Percentiles rank a stretch among this genome's conserved stretches.
Evolutionary conservation across 495 filamentous ascomycete species (phyloP).

Genomic region (Elasticomyces elasticus): DNA sequence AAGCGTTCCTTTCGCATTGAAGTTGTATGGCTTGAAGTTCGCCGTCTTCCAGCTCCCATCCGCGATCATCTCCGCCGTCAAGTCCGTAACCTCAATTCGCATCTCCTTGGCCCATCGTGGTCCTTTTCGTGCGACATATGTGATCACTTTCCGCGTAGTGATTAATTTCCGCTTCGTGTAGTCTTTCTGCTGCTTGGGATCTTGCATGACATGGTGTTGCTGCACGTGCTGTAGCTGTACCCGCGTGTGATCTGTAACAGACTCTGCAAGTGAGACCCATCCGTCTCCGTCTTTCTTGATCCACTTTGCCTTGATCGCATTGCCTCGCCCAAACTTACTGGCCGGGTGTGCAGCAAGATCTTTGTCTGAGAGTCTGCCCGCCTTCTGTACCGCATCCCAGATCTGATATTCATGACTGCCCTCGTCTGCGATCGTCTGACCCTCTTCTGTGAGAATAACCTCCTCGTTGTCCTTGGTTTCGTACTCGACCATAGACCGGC

Average conservation of each 20-base stretch:
- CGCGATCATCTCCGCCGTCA: slow-evolving; percentile 86
- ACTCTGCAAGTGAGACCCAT: slow-evolving; percentile 26
- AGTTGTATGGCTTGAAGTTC: slow-evolving; percentile 94
- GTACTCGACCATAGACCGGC: slow-evolving; percentile 77
- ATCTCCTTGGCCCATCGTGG: slow-evolving; percentile 77
- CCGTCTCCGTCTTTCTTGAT: slow-evolving; percentile 63
- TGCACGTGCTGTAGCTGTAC: slow-evolving; percentile 63
- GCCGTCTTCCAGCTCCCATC: slow-evolving; percentile 74
- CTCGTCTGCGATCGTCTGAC: slow-evolving; percentile 62
- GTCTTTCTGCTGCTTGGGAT: slow-evolving; percentile 64
- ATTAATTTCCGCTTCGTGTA: slow-evolving; percentile 85
- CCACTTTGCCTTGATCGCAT: slow-evolving; percentile 94
- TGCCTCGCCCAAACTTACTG: slow-evolving; percentile 84
- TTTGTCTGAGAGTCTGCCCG: slow-evolving; percentile 67
- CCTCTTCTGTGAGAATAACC: slow-evolving; percentile 68
- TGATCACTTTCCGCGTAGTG: slow-evolving; percentile 69
- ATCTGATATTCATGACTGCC: slow-evolving; percentile 93
- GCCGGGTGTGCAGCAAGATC: slow-evolving; percentile 75
- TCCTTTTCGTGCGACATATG: slow-evolving; percentile 73
- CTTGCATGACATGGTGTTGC: slow-evolving; percentile 53
- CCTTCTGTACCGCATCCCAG: slow-evolving; percentile 70
- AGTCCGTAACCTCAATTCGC: slow-evolving; percentile 85
- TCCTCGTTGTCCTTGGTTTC: slow-evolving; percentile 72
- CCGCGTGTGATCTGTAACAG: slow-evolving; percentile 66
- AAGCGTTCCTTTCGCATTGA: slow-evolving; percentile 75